Conservation (phyloP, 805 yeast species). For the Teunomyces pallodes region DNA sequence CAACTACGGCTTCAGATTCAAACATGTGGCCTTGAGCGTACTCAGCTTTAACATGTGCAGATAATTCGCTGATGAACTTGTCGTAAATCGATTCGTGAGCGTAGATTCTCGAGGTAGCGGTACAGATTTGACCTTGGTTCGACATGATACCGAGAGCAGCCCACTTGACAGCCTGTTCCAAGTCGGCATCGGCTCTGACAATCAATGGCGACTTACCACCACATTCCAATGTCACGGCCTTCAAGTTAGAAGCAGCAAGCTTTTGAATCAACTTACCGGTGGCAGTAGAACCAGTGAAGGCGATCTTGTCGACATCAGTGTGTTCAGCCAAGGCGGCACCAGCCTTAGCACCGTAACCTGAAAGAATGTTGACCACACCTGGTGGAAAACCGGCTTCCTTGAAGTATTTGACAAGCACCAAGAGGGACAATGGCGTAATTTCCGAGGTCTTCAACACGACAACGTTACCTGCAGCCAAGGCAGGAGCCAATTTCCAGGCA, state of each 20-base stretch:
- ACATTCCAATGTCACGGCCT: conserved; percentile 66
- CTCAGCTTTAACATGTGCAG: conserved; percentile 42
- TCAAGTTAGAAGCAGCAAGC: conserved; percentile 58
- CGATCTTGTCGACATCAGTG: conserved; percentile 47
- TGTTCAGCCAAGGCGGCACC: conserved; percentile 67
- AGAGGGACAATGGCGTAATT: conserved; percentile 68
- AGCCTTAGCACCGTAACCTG: conserved; percentile 67
- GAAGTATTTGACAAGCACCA: conserved; percentile 57
- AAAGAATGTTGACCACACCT: conserved; percentile 69
- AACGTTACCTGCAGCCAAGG: conserved; percentile 75
- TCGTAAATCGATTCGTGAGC: conserved; percentile 58
- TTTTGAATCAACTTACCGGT: conserved; percentile 67
- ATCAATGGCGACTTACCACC: conserved; percentile 72
- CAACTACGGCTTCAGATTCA: conserved; percentile 46
- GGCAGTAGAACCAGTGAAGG: conserved; percentile 55
- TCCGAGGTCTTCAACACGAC: conserved; percentile 74
- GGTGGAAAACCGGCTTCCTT: conserved; percentile 72
- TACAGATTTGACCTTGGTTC: conserved; percentile 68
- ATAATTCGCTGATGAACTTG: conserved; percentile 45
- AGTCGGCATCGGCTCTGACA: conserved; percentile 60
- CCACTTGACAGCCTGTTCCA: conserved; percentile 67
- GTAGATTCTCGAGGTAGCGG: conserved; percentile 62
- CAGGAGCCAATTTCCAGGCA: conserved; percentile 81
- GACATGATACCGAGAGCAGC: conserved; percentile 62
- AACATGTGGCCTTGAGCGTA: conserved; percentile 61